phyloP scores from a whole-genome alignment of 352 stramenopile genomes.

The Globisporangium acanthophoron region DNA sequence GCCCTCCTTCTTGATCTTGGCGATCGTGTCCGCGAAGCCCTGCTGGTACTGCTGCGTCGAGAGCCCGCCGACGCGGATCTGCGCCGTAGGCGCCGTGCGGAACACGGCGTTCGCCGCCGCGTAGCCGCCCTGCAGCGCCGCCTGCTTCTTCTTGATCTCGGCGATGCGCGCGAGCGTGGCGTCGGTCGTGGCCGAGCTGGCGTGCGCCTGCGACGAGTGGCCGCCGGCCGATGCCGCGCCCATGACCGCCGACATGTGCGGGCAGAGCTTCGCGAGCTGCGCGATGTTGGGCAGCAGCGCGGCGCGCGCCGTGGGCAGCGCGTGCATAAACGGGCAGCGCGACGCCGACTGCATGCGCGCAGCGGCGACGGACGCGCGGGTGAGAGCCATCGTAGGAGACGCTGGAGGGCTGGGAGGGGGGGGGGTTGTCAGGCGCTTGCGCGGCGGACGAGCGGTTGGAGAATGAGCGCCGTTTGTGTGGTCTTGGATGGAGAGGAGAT shows the following conservation, averaged over 20 bases:
- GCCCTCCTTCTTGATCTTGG: constrained; percentile 81
- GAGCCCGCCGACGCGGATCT: constrained; percentile 60
- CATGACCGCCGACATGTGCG: constrained; percentile 85
- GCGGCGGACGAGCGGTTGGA: constrained; percentile 21
- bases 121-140: constrained; percentile 28
- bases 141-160: constrained; percentile 61
- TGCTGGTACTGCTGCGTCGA: constrained; percentile 59
- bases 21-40: constrained; percentile 68
- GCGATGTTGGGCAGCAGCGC: constrained; percentile 83
- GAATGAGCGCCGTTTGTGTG: constrained; percentile 21
- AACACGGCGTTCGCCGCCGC: constrained; percentile 44
- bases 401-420: constrained; percentile 8
- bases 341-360: constrained; percentile 66
- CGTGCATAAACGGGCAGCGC: constrained; percentile 83
- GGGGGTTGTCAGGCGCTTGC: constrained; percentile 1
- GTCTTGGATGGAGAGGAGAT: neutral
- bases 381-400: constrained; percentile 44
- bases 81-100: constrained; percentile 44
- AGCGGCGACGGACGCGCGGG: constrained; percentile 58
- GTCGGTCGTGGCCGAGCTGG: constrained; percentile 42
- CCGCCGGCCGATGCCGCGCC: constrained; percentile 39
- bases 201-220: constrained; percentile 54
- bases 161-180: constrained; percentile 71
- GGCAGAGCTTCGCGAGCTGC: constrained; percentile 80
- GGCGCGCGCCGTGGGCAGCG: constrained; percentile 60